Base-by-base conservation (phyloP, 2,329 filamentous ascomycete genomes). In the Emericellopsis cladophorae region DNA sequence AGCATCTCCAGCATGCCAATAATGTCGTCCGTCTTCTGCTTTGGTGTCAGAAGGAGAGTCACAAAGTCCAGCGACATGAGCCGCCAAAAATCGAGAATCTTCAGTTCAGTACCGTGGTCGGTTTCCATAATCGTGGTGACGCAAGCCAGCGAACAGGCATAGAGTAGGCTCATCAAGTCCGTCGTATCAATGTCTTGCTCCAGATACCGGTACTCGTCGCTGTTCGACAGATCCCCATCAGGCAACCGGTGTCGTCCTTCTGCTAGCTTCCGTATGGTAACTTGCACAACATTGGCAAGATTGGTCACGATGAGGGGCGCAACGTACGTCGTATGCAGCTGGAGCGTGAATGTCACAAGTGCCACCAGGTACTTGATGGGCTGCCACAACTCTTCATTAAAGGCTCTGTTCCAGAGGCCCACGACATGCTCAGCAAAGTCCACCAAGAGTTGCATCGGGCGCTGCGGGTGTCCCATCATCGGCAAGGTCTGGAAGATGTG, bases 401-500 rank as follows among this genome's bases (percentile, higher is more conserved):
- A 60, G 53, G 84, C 88, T 16, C 68, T 70, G 14, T 68, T 67
- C 84, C 85, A 90, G 12, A 90, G 57, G 14, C 70, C 66, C 39
- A 85, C 68, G 16, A 88, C 59, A 24, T 78, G 63, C 38, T 74
- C 66, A 39, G 76, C 77, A 47, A 88, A 79, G 44, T 79, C 74
- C 9, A 80, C 62, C 1, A 82, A 71, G 4, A 84, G 65, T 53
- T 61, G 74, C 58, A 62, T 66, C 38, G 62, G 73, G 44, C 62
- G 68, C 40, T 53, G 62, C 41, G 55, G 62, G 37, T 59, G 66
- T 40, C 73, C 72, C 45, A 79, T 67, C 6, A 66, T 54, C 0
- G 80, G 74, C n/a, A 90, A 59, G 36, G 72, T 72, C 46, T 84
- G 76, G 40, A 85, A 72, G 24, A 89, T 72, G 18, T 79, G 66